Evolutionary conservation across 78 protist species (phyloP).

Genomic region (Dictyostelium intermedium): DNA sequence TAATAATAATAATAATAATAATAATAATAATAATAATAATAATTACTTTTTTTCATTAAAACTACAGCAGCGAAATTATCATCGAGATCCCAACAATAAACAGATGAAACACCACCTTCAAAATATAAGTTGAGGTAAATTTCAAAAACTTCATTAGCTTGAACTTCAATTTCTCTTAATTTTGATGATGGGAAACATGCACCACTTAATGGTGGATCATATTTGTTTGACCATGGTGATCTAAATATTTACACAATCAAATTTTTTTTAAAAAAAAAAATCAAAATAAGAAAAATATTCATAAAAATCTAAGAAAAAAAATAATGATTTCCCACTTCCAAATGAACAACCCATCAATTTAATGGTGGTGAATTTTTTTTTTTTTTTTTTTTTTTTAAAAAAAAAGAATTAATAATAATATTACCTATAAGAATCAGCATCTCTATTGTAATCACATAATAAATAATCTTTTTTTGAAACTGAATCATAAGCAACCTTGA

Average conservation of each 20-base stretch:
- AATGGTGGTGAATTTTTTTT: neutral
- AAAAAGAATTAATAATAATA: neutral
- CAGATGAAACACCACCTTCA: constrained; percentile 95
- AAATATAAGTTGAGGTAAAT: constrained; percentile 93
- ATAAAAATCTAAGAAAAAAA: no score
- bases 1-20: neutral
- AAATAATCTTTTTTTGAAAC: constrained; percentile 86
- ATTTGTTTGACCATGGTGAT: constrained; percentile 98
- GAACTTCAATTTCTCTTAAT: constrained; percentile 92
- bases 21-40: neutral
- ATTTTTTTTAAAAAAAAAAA: no score
- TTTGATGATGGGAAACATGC: constrained; percentile 91
- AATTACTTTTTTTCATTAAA: constrained; percentile 90
- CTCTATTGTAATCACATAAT: constrained; percentile 98
- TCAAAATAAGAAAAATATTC: neutral
- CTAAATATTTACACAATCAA: no score
- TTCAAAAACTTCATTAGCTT: constrained; percentile 93
- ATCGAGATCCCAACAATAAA: constrained; percentile 96
- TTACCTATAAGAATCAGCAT: constrained; percentile 97
- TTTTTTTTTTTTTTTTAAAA: neutral
- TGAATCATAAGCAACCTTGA: constrained; percentile 89
- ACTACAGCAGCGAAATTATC: constrained; percentile 93
- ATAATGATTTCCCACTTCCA: no score
- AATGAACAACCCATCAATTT: no score
- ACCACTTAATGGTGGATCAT: constrained; percentile 93